Evolutionary conservation across 169 alveolate species (phyloP), one percentile per base, ranked within the genome.

Genomic region (Plasmodium vivax): DNA sequence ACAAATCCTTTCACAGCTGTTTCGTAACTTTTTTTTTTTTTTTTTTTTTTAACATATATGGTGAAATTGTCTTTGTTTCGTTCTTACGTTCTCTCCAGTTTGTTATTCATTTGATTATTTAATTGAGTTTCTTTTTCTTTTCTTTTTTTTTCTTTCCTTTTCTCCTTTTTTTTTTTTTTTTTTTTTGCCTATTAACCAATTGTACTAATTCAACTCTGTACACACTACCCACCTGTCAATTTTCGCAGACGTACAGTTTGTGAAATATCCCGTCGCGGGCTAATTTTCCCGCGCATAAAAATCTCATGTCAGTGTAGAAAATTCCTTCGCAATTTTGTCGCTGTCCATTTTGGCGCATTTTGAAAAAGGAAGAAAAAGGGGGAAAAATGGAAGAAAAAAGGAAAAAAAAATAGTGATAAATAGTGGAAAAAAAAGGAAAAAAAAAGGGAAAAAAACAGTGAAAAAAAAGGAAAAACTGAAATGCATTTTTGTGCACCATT

Each of bases 261-360:
- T 68, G 77, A 68, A 68, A 68, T 68, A 19, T 30, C 77, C 77
- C 38, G 43, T 68, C 77, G 10, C 77, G 77, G 77, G 77, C 77
- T 68, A 68, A 68, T 68, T 68, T 68, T 68, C 36, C 43, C 7
- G 77, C 38, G 38, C 32, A 68, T 68, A 9, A 68, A 68, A 68
- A 68, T 68, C 77, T 8, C 77, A 68, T 68, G 38, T 68, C 77
- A 68, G 16, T 68, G 77, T 68, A 68, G 77, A 68, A 68, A 68
- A 68, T 68, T 68, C 77, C 32, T 68, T 68, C 77, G 41, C 77
- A 68, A 68, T 68, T 68, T 68, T 68, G 5, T 68, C 62, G 16
- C 62, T 51, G 38, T 36, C n/a, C 77, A 30, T 68, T 19, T 68
- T 68, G 38, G 10, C 77, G 43, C 32, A 68, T 68, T 68, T 9